Conservation (phyloP, 2,329 filamentous ascomycete genomes). For the Sporothrix brunneoviolacea region DNA sequence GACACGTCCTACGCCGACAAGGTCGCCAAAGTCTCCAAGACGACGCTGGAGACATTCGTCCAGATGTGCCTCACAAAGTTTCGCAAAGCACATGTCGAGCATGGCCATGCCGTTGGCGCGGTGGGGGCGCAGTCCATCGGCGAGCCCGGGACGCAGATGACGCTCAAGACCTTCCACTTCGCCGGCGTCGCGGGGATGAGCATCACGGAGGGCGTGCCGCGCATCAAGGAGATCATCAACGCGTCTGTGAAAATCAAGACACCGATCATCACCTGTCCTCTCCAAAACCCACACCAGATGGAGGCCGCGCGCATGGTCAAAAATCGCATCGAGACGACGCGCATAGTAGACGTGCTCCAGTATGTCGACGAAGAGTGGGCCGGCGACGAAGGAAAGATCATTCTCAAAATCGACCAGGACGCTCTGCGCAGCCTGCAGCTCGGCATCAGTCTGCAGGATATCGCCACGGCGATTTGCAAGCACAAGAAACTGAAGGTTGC, state of each 20-base stretch:
- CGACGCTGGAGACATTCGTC: too few species aligned
- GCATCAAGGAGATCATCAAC: slow-evolving; percentile 99
- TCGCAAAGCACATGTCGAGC: slow-evolving; percentile 65
- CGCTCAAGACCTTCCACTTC: slow-evolving; percentile 98
- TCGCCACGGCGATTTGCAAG: slow-evolving; percentile 67
- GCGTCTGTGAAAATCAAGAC: slow-evolving; percentile 91
- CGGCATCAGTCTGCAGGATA: slow-evolving; percentile 66
- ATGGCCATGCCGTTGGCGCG: slow-evolving; percentile 90
- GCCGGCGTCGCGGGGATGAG: slow-evolving; percentile 99
- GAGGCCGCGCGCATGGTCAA: slow-evolving; percentile 86
- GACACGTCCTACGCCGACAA: too few species aligned
- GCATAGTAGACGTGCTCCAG: slow-evolving; percentile 69
- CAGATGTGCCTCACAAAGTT: too few species aligned
- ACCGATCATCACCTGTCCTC: slow-evolving; percentile 81
- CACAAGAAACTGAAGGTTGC: slow-evolving; percentile 79
- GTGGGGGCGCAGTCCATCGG: slow-evolving; percentile 97
- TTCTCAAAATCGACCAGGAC: slow-evolving; percentile 72
- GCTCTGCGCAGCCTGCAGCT: slow-evolving; percentile 76
- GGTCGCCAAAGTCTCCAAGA: too few species aligned
- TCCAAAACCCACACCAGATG: slow-evolving; percentile 68
- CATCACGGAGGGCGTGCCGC: slow-evolving; percentile 96
- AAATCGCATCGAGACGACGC: slow-evolving; percentile 91
- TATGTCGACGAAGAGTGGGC: slow-evolving; percentile 87
- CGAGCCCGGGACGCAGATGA: slow-evolving; percentile 98
- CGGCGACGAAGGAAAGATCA: slow-evolving; percentile 66